Evolutionary conservation across 2,329 filamentous ascomycete genomes (phyloP).

Genomic region (Alternaria dauci): DNA sequence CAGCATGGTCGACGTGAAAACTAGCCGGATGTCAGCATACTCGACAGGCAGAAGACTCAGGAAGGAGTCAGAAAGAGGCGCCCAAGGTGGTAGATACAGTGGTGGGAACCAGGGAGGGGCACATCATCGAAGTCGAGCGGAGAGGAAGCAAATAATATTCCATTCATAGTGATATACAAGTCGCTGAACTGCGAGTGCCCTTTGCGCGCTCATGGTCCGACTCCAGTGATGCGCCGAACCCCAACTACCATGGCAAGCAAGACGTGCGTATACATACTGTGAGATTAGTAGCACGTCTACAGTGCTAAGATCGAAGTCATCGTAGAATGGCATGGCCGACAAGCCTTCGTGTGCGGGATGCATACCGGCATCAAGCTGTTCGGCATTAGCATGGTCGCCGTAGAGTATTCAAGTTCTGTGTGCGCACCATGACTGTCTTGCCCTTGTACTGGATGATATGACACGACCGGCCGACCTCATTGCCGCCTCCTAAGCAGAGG

Average conservation of each 20-base stretch:
- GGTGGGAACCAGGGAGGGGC: constrained; percentile 31
- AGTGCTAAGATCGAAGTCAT: constrained; percentile 96
- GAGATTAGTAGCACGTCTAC: constrained; percentile 97
- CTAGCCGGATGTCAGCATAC: constrained; percentile 58
- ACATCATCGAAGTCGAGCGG: constrained; percentile 49
- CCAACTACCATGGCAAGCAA: constrained; percentile 28
- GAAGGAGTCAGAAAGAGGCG: constrained; percentile 4
- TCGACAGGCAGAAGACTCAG: constrained; percentile 1
- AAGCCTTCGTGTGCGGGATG: constrained; percentile 96
- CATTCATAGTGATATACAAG: constrained; percentile 53
- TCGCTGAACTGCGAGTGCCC: constrained; percentile 30
- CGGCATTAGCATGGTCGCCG: constrained; percentile 31
- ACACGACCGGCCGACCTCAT: constrained; percentile 95
- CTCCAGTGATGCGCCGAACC: constrained; percentile 45
- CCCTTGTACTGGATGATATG: constrained; percentile 99
- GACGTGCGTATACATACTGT: constrained; percentile 77
- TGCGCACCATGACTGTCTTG: constrained; percentile 93
- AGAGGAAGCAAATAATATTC: constrained; percentile 50
- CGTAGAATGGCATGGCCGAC: constrained; percentile 93
- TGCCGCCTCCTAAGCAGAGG: constrained; percentile 90
- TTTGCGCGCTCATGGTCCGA: constrained; percentile 34
- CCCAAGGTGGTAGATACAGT: constrained; percentile 26
- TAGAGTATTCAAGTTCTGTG: neutral
- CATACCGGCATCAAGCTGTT: constrained; percentile 92
- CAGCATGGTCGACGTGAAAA: constrained; percentile 99